Base-by-base conservation (phyloP, 2,329 filamentous ascomycete genomes). In the Cordyceps javanica region DNA sequence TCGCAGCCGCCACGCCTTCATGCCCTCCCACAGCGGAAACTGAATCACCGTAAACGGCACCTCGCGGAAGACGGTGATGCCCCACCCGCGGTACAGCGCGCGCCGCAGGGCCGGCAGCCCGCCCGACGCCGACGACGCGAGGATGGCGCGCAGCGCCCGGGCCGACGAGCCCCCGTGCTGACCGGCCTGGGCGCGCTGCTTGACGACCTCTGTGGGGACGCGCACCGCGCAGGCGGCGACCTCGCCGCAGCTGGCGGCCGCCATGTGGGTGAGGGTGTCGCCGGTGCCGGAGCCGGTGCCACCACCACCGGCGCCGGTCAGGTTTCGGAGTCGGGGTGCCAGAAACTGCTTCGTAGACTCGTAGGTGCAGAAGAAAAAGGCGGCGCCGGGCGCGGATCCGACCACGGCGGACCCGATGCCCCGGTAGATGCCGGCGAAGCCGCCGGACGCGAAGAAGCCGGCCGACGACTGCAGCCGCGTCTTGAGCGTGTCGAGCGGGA, bases 401-500 rank as follows among this genome's bases (percentile, higher is more conserved):
- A 97, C 87, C 52, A 97, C 79, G 0, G 92, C 91, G 59, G 86
- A 90, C 50, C 93, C 94, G 16, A 99, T 85, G 69, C 94, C 94
- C 46, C 90, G 88, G 78, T 99, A 99, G 66, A 97, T 90, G 61
- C 93, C 92, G 51, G 82, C 82, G 80, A 97, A 92, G 68, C 93
- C 93, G 69, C 94, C 93, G 3, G 87, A 86, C 57, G 88, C 80
- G 68, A 90, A 85, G 78, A 96, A 91, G 71, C 88, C 86, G 58
- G 80, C 71, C 49, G 82, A 82, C 62, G 91, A 91, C 77, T 99
- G 94, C 7, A 99, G 90, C 16, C 94, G 91, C 44, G 95, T 99
- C 77, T 99, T 99, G 70, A 99, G 87, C 0, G 94, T 99, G 82
- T 99, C 95, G 79, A 99, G 91, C 0, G 94, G 94, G 78, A 90